Evolutionary conservation across 129 eudicot species (phyloP).

Genomic region (Chrysanthemum lavandulifolium): DNA sequence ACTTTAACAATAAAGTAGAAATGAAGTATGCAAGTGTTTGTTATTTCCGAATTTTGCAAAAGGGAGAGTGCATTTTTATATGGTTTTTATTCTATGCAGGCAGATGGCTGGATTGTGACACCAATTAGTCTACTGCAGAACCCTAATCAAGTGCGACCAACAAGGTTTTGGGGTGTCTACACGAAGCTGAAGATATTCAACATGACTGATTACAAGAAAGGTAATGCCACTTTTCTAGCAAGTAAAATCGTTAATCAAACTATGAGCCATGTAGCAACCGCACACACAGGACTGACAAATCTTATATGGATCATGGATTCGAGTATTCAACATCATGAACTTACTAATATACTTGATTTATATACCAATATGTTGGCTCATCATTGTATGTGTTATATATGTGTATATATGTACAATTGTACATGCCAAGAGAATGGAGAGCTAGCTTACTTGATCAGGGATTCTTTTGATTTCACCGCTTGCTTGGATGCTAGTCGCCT

Average conservation of each 20-base stretch:
- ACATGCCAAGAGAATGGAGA: too few relatives aligned
- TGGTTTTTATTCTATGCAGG: conserved; percentile 42
- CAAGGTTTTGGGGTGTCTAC: conserved; percentile 99
- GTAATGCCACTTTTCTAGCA: conserved; percentile 34
- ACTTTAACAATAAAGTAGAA: too few relatives aligned
- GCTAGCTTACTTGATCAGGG: too few relatives aligned
- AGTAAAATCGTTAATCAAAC: conserved; percentile 13
- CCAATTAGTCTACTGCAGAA: conserved; percentile 72
- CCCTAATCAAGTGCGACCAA: conserved; percentile 92
- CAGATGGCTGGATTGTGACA: conserved; percentile 97
- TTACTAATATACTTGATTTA: neutral
- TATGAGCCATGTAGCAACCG: neutral
- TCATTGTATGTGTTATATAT: neutral
- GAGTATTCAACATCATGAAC: neutral
- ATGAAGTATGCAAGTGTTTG: too few relatives aligned
- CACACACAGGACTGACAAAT: conserved; percentile 7
- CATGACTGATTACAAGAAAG: conserved; percentile 91
- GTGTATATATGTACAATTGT: too few relatives aligned
- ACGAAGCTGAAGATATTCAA: conserved; percentile 95
- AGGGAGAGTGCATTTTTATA: too few relatives aligned
- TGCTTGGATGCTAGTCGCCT: too few relatives aligned
- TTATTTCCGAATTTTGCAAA: too few relatives aligned
- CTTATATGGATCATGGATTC: neutral
- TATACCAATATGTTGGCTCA: conserved; percentile 9
- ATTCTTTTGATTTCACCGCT: too few relatives aligned